Conservation (phyloP, 139 green algal species). For the Chlamydomonas schloesseri region DNA sequence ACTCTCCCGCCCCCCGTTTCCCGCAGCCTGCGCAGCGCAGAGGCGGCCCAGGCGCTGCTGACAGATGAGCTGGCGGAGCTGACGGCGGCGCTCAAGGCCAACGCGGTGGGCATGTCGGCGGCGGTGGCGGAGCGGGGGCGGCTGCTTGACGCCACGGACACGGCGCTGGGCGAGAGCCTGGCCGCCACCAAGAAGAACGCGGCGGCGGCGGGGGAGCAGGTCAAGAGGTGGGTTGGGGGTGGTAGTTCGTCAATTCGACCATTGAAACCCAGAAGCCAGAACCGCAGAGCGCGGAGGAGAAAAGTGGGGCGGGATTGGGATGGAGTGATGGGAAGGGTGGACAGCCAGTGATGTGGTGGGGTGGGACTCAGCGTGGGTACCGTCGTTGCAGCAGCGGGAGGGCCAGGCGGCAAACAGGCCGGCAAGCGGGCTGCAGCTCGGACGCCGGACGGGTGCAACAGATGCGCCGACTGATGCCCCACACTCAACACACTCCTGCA, state of each 20-base stretch:
- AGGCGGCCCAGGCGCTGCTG: constrained; percentile 55
- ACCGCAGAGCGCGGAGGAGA: neutral
- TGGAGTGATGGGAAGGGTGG: no score
- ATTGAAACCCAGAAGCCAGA: neutral
- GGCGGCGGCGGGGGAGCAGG: constrained; percentile 56
- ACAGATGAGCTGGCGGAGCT: constrained; percentile 60
- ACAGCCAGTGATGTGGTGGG: no score
- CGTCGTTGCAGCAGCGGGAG: no score
- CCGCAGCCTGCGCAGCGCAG: constrained; percentile 41
- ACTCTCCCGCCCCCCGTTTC: neutral
- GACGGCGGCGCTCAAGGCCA: constrained; percentile 49
- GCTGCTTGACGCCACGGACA: constrained; percentile 61
- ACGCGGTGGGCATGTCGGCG: constrained; percentile 51
- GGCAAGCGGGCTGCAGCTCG: no score
- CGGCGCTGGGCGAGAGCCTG: constrained; percentile 44
- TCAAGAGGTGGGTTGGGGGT: constrained; percentile 51
- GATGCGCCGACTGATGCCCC: no score
- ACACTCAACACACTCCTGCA: no score
- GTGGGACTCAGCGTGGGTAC: no score
- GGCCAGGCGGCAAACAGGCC: no score
- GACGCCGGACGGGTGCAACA: no score
- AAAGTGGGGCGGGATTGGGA: no score
- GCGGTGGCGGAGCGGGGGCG: constrained; percentile 44
- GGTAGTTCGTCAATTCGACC: no score
- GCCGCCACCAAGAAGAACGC: constrained; percentile 44